Evolutionary conservation across 345 rosid genomes (phyloP).

Genomic region (Eutrema heterophyllum): DNA sequence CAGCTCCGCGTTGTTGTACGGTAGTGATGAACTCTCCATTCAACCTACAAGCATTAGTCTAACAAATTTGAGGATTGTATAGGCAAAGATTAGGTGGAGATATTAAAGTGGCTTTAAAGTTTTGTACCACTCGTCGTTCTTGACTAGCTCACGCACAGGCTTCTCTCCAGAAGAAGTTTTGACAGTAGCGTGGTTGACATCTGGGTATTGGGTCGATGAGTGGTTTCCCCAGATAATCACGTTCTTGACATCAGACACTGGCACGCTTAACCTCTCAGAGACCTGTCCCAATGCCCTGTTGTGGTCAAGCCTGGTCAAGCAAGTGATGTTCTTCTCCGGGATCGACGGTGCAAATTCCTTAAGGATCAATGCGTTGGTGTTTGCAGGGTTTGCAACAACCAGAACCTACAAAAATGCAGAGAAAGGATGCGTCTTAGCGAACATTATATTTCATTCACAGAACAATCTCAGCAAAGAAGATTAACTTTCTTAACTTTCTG

Average conservation of each 20-base stretch:
- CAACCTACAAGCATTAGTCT: conserved; percentile 49
- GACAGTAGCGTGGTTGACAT: conserved; percentile 95
- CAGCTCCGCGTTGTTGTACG: conserved; percentile 99
- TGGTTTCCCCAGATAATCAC: conserved; percentile 98
- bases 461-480: background rate
- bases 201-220: conserved; percentile 94
- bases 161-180: conserved; percentile 71
- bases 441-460: background rate
- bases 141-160: conserved; percentile 77
- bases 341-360: conserved; percentile 97
- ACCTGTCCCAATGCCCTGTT: conserved; percentile 98
- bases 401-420: conserved; percentile 49
- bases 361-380: conserved; percentile 92
- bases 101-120: background rate
- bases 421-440: no score
- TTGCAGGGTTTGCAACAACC: conserved; percentile 99
- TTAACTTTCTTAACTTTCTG: background rate
- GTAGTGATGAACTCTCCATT: conserved; percentile 78
- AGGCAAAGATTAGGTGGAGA: background rate
- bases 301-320: conserved; percentile 94
- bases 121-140: conserved; percentile 76
- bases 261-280: conserved; percentile 77
- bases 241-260: conserved; percentile 89
- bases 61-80: background rate
- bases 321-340: conserved; percentile 89